Percentiles rank a stretch among this genome's conserved stretches.
Conservation (phyloP, 2,329 filamentous ascomycete species). For the Apiospora sp. region DNA sequence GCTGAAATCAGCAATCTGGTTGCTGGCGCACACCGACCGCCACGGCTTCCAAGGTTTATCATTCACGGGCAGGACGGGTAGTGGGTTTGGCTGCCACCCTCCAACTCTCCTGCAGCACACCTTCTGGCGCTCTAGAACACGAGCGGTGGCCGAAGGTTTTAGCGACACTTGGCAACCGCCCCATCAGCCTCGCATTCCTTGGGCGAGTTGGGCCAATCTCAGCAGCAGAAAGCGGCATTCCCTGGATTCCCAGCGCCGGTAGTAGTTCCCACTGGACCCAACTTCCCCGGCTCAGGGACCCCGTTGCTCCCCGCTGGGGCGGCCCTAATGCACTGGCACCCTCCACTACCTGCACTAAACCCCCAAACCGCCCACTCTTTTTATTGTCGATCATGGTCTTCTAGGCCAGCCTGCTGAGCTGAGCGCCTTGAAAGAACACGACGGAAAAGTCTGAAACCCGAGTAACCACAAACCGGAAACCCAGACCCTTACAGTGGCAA, state of each 20-base stretch:
- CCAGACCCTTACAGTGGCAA: background rate
- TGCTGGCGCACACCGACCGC: too few species aligned
- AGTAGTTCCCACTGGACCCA: background rate
- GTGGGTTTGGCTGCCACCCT: background rate
- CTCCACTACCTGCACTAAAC: background rate
- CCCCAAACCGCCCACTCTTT: background rate
- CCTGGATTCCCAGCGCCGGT: background rate
- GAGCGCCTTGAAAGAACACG: background rate
- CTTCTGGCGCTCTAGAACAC: slow-evolving; percentile 2
- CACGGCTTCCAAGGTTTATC: background rate
- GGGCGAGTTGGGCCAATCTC: background rate
- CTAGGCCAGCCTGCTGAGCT: background rate
- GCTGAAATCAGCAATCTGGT: too few species aligned
- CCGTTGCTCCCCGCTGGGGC: background rate
- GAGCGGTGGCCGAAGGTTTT: background rate
- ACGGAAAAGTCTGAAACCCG: background rate
- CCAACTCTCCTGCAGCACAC: background rate
- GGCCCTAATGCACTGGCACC: slow-evolving; percentile 1
- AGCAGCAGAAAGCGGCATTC: background rate
- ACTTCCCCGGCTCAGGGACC: slow-evolving; percentile 1
- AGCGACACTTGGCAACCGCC: background rate
- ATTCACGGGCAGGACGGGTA: background rate
- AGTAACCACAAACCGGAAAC: background rate
- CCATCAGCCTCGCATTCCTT: background rate
- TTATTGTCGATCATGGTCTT: background rate